Evolutionary conservation across 345 rosid genomes (phyloP).

Genomic region (Rubroshorea leprosula): DNA sequence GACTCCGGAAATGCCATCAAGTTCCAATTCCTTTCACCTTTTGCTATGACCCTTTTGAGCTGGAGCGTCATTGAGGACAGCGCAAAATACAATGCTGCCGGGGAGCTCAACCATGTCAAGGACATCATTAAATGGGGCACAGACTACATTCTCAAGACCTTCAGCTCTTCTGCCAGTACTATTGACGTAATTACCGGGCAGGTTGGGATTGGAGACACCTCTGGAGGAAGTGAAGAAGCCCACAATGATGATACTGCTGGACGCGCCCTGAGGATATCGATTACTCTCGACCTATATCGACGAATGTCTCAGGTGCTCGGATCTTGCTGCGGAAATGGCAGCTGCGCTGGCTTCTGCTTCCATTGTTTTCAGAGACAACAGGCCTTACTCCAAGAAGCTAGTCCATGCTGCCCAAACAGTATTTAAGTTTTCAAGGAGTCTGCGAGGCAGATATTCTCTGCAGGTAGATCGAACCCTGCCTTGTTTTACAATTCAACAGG

Average conservation of each 20-base stretch:
- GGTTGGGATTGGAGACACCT: slow-evolving; percentile 89
- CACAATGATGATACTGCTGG: slow-evolving; percentile 98
- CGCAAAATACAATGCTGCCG: slow-evolving; percentile 81
- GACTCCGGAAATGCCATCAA: slow-evolving; percentile 98
- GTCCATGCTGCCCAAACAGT: slow-evolving; percentile 82
- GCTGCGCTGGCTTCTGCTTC: slow-evolving; percentile 94
- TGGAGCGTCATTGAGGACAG: slow-evolving; percentile 98
- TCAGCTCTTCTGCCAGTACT: slow-evolving; percentile 66
- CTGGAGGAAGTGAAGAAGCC: slow-evolving; percentile 61
- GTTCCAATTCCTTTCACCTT: slow-evolving; percentile 79
- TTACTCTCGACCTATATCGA: slow-evolving; percentile 59
- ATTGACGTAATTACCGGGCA: slow-evolving; percentile 48
- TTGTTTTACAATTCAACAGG: slow-evolving; percentile 72
- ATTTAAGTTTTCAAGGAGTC: slow-evolving; percentile 60
- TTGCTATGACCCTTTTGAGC: slow-evolving; percentile 94
- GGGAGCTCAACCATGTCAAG: slow-evolving; percentile 84
- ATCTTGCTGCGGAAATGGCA: slow-evolving; percentile 97
- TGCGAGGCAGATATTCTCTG: slow-evolving; percentile 82
- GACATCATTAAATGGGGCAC: slow-evolving; percentile 94
- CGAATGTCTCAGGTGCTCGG: slow-evolving; percentile 73
- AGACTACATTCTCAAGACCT: slow-evolving; percentile 90
- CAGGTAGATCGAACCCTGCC: slow-evolving; percentile 48
- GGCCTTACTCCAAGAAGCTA: slow-evolving; percentile 84
- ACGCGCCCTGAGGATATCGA: slow-evolving; percentile 99
- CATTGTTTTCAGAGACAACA: slow-evolving; percentile 91